Base-by-base conservation (phyloP, 129 eudicot genomes). In the Heracleum sosnowskyi region DNA sequence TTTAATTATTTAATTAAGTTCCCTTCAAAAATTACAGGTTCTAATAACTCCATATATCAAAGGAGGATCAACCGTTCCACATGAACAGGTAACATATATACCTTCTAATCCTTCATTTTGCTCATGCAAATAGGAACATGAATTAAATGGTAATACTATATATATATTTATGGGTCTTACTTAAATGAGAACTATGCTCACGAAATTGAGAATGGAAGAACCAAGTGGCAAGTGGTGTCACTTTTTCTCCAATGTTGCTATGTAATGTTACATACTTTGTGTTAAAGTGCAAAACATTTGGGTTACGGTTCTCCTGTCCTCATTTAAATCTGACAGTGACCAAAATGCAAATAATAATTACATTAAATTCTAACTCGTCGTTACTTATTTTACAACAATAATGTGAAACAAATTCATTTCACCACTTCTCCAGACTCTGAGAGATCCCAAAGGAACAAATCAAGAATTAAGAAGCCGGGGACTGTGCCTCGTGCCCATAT, bases 401-500 rank as follows among this genome's bases (percentile, higher is more conserved):
- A 31, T 31, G 24, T 66, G 20, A 3, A 31, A 66, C 1, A 13
- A 17, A 66, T 11, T 31, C 34, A 66, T 66, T 29, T 31, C 72
- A 66, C 24, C 29, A 41, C 72, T 24, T 71, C 66, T 53, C 22
- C 81, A 91, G 93, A 78, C 51, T 37, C 74, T 47, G 10, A 86
- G 84, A 72, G 83, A 86, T 49, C 51, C 47, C 49, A 78, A 87
- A 83, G 77, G 87, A 82, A 31, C 28, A 22, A 86, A 84, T 76
- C 88, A 82, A 68, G 95, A 92, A 83, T 77, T 95, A 64, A 90
- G 81, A 79, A 89, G 90, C 57, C 90, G 89, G 34, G 99, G 99
- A 45, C 96, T 95, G 63, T 95, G 97, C 84, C 85, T 95, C 11
- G 99, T 95, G 81, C 99, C 99, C 13, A 85, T 95, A 63, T 86